Evolutionary conservation across 768 basidiomycete species (phyloP).

Genomic region (Boletus tylopilopsis): DNA sequence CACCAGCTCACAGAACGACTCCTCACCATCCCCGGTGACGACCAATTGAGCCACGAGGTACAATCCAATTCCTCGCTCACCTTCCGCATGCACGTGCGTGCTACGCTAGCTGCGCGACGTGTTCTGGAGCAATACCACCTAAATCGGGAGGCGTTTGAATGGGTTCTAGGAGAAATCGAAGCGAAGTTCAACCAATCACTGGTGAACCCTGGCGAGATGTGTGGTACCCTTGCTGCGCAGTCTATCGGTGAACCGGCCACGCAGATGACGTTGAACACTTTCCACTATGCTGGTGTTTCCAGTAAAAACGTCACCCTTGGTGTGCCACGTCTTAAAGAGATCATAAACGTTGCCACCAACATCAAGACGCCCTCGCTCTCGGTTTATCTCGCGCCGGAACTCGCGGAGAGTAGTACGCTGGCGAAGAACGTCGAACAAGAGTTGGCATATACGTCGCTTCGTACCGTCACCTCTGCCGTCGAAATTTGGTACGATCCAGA

Average conservation of each 20-base stretch:
- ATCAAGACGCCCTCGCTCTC: slow-evolving; percentile 98
- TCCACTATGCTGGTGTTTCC: slow-evolving; percentile 99
- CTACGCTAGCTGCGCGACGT: slow-evolving; percentile 80
- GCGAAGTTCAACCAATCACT: slow-evolving; percentile 92
- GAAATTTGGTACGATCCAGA: slow-evolving; percentile 99
- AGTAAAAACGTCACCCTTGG: slow-evolving; percentile 99
- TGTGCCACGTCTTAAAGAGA: slow-evolving; percentile 98
- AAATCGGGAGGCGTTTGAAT: slow-evolving; percentile 92
- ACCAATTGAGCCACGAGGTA: slow-evolving; percentile 67
- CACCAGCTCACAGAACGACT: slow-evolving; percentile 71
- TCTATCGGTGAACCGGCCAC: slow-evolving; percentile 99
- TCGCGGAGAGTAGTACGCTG: slow-evolving; percentile 52
- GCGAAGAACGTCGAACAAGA: slow-evolving; percentile 93
- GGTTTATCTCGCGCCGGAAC: slow-evolving; percentile 78
- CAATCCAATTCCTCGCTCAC: slow-evolving; percentile 88
- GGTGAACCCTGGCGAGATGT: slow-evolving; percentile 97
- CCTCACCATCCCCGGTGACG: slow-evolving; percentile 84
- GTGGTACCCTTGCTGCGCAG: slow-evolving; percentile 95
- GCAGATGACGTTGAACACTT: slow-evolving; percentile 99
- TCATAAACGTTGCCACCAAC: slow-evolving; percentile 97
- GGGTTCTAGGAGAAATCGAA: slow-evolving; percentile 94
- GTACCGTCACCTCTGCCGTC: slow-evolving; percentile 90
- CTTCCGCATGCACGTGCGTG: slow-evolving; percentile 91
- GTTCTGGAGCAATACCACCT: slow-evolving; percentile 88
- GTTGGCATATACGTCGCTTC: slow-evolving; percentile 88